Percentiles rank a stretch among this genome's conserved stretches.
Conservation (phyloP, 2,329 filamentous ascomycete genomes). For the Pseudocercospora eumusae region DNA sequence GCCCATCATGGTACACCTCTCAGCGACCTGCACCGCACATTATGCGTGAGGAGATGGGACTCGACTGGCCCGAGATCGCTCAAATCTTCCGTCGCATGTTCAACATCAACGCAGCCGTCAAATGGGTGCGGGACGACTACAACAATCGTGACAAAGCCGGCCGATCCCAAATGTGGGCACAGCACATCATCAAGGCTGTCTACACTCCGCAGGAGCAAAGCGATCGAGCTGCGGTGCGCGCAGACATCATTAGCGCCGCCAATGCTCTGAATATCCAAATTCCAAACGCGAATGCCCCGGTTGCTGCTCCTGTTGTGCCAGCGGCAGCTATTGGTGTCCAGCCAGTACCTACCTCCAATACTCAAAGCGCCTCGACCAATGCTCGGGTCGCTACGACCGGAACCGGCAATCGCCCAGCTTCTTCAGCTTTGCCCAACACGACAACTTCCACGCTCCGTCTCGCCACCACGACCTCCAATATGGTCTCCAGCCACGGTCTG, state of each 20-base stretch:
- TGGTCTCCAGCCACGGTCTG: neutral
- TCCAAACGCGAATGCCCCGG: neutral
- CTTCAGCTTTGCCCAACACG: neutral
- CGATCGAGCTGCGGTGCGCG: neutral
- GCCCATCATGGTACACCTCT: neutral
- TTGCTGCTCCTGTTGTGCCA: neutral
- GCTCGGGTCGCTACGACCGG: too few species aligned
- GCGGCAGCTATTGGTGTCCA: neutral
- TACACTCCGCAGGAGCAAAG: neutral
- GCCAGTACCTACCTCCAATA: neutral
- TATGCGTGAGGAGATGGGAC: neutral
- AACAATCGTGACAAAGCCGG: neutral
- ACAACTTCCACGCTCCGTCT: neutral
- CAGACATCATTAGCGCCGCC: neutral
- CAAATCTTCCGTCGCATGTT: neutral
- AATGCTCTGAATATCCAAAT: neutral
- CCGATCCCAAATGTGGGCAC: neutral
- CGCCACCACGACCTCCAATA: neutral
- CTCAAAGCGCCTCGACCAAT: neutral
- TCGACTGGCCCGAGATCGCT: neutral
- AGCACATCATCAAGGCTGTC: neutral
- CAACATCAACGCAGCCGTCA: neutral
- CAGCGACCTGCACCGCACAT: neutral
- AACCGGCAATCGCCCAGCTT: neutral
- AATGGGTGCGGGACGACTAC: neutral